Percentiles rank a stretch among this genome's conserved stretches.
phyloP scores from a whole-genome alignment of 2,329 filamentous ascomycete species.

The Neopestalotiopsis sp. region DNA sequence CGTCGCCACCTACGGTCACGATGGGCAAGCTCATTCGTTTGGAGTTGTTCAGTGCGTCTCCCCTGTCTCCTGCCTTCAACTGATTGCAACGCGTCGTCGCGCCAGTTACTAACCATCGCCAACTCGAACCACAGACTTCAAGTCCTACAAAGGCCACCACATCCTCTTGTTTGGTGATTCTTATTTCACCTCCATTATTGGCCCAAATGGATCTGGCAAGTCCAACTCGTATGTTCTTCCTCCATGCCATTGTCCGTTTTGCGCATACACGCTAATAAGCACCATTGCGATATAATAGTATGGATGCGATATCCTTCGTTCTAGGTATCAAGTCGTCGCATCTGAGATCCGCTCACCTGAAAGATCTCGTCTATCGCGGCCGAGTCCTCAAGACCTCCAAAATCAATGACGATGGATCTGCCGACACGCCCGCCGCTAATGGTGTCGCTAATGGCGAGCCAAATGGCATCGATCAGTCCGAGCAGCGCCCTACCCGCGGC shows the following conservation, averaged over 20 bases:
- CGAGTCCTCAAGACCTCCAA: constrained; percentile 90
- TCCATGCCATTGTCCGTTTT: not conserved
- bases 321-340: constrained; percentile 99
- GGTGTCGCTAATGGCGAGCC: constrained; percentile 66
- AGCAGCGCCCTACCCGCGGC: constrained; percentile 62
- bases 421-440: constrained; percentile 60
- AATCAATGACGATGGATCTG: constrained; percentile 90
- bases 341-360: constrained; percentile 88
- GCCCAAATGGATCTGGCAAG: constrained; percentile 98
- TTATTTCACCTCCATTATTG: constrained; percentile 99
- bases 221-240: constrained; percentile 81
- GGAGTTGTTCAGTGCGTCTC: constrained; percentile 82
- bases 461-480: constrained; percentile 64
- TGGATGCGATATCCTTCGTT: constrained; percentile 99
- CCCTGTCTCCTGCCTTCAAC: constrained; percentile 18
- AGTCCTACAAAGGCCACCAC: constrained; percentile 98
- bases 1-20: constrained; percentile 40
- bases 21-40: constrained; percentile 98
- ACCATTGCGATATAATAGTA: constrained; percentile 56
- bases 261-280: not conserved
- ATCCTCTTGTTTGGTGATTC: constrained; percentile 93
- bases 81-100: constrained; percentile 14
- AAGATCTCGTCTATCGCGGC: constrained; percentile 94
- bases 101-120: constrained; percentile 29
- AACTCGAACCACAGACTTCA: constrained; percentile 74